Base-by-base conservation (phyloP, 306 rosid species). In the Potentilla sterilis region DNA sequence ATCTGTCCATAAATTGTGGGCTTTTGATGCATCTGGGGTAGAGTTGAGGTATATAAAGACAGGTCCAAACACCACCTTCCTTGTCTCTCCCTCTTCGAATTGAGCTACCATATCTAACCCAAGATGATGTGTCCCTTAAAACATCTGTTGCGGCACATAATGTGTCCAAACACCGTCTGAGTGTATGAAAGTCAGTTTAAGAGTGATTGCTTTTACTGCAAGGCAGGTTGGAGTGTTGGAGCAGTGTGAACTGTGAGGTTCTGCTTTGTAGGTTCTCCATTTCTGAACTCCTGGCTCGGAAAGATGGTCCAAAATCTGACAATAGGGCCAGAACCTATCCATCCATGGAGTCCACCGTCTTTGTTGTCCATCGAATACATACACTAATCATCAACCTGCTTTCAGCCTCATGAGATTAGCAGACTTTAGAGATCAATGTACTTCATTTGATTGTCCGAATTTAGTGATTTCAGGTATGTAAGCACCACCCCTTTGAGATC, bases 231-330 rank as follows among this genome's bases (percentile, higher is more conserved):
- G n/a, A n/a, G n/a, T n/a, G 71, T 43, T 70, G 86, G 89, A 61
- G 83, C 83, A 1, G 86, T 77, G 73, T 87, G 88, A 38, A 74
- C 83, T 7, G 89, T 81, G 22, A 81, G 86, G 58, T 86, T 86
- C 72, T 86, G 89, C 78, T 86, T 81, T 35, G 83, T 81, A 13
- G 87, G 90, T 54, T 88, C 90, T 54, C 86, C 87, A 55, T 79
- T 79, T 5, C 83, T 75, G 52, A 81, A 77, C 74, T 86, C 86
- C 43, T 85, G 77, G 80, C 86, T 79, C 3, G 83, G 85, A 37
- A 82, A 82, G 74, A 84, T 75, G 42, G 80, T 15, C 85, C 85
- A 87, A 69, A 87, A 84, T 54, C 86, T 85, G 14, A 74, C 44
- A 16, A 68, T 47, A 75, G 90, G 91, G 80, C 70, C 75, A 5